Base-by-base conservation (phyloP, 192 early-diverging fungal species). In the Globomyces pollinis-pini region DNA sequence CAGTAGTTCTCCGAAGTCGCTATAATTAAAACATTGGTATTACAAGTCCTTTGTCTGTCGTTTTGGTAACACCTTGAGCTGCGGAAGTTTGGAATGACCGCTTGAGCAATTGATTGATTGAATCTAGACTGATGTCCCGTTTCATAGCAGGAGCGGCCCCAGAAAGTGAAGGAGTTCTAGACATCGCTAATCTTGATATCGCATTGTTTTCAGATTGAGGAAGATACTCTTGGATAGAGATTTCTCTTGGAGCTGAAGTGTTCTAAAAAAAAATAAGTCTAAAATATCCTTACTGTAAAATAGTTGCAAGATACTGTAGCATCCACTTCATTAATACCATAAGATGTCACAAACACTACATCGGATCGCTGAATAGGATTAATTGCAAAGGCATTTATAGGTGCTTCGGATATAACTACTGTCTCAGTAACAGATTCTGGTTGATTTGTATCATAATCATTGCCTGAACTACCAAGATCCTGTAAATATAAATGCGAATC, bases 291-390 rank as follows among this genome's bases (percentile, higher is more conserved):
- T 47, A 44, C 53, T 11, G 29, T 41, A 55, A 55, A 55, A 28
- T 55, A 55, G 13, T 65, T 54, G 29, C 66, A 49, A 1, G 77
- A 74, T 39, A 69, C 67, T 9, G 67, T 73, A 7, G 87, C 45
- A 54, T 91, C 87, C 57, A 91, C 68, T 68, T 91, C 89, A 21
- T 72, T 71, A 41, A 91, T 80, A 29, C 76, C 78, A 0, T 73
- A 72, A 51, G 81, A 74, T 1, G 83, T 80, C 34, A 76, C 86
- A 4, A 88, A 69, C 8, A 83, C 89, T 20, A 89, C 69, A 2
- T 74, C 60, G 34, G 86, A 78, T 1, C 61, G 63, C 44, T 84
- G 75, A 21, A 75, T 56, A 15, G 64, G 64, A 39, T 73, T 74
- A 21, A 86, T 55, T 11, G 72, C 76, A 58, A 78, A 74, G 4